Base-by-base conservation (phyloP, 1,284 basidiomycete species). In the Clitocybe nebularis region DNA sequence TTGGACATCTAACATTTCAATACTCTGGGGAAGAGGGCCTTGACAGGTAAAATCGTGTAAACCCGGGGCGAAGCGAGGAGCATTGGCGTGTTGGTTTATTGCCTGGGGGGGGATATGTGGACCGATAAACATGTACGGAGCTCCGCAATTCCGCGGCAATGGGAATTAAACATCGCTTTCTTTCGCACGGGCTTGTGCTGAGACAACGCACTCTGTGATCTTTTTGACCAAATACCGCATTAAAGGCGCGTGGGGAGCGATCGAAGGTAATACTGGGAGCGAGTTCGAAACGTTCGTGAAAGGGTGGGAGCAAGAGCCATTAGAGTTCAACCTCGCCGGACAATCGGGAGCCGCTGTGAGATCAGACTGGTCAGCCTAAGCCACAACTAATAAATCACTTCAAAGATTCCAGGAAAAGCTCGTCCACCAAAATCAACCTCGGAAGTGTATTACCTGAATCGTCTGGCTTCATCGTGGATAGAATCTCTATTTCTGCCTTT, bases 401-500 rank as follows among this genome's bases (percentile, higher is more conserved):
- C n/a, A n/a, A n/a, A n/a, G n/a, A n/a, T n/a, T n/a, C n/a, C n/a
- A n/a, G n/a, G n/a, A n/a, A n/a, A n/a, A n/a, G n/a, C n/a, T n/a
- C n/a, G n/a, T 11, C 23, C 17, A 26, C 9, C 36, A 17, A 24
- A 24, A 24, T 5, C n/a, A 7, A n/a, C 14, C 9, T 13, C 19
- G 28, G 22, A 39, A 43, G 22, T 20, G 16, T 46, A 20, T 42
- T 19, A 21, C 32, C 8, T 41, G 11, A 35, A 38, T 7, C 22
- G 24, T 21, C 29, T 11, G 36, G 8, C 29, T 32, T 45, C 23
- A 44, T 38, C n/a, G 53, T 58, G 10, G 69, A 61, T 38, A 94
- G 60, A 32, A 91, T 72, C 61, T 95, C 88, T 45, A 92, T 93
- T 64, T 95, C 93, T 1, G 92, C 92, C 62, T 96, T 96, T 39